A percentile compares a stretch with the other conserved stretches of the same genome.
phyloP scores from a whole-genome alignment of 371 early-diverging fungal species.

The Mucor mucedo region DNA sequence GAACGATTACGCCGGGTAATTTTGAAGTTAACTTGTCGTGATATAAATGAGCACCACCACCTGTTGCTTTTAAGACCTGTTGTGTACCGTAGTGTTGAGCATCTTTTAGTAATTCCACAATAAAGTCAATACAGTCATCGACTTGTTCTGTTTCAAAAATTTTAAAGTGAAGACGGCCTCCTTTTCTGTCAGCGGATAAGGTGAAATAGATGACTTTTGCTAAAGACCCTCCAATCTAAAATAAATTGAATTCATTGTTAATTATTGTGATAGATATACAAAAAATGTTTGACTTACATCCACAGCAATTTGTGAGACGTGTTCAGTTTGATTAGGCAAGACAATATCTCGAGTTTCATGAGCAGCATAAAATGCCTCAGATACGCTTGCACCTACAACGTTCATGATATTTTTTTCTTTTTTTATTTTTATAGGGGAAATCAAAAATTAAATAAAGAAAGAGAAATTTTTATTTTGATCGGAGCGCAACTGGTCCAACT shows the following conservation, averaged over 20 bases:
- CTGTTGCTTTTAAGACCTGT: constrained; percentile 75
- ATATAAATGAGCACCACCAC: constrained; percentile 83
- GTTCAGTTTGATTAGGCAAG: constrained; percentile 84
- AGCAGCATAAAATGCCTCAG: constrained; percentile 62
- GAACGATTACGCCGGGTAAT: constrained; percentile 64
- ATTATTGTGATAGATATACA: not conserved
- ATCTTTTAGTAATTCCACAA: constrained; percentile 68
- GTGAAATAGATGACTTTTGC: constrained; percentile 94
- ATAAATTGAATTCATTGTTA: no score
- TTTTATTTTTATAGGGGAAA: not conserved
- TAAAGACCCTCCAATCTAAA: constrained; percentile 88
- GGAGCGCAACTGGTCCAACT: constrained; percentile 7
- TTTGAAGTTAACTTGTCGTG: constrained; percentile 56
- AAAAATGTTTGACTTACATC: constrained; percentile 60
- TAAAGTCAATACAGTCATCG: constrained; percentile 86
- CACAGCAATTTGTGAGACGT: constrained; percentile 89
- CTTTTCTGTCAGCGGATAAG: constrained; percentile 55
- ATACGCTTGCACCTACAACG: constrained; percentile 66
- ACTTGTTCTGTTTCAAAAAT: constrained; percentile 94
- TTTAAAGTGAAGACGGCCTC: constrained; percentile 91
- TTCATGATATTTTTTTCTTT: constrained; percentile 50
- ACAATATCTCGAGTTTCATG: constrained; percentile 77
- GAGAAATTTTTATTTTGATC: constrained; percentile 1
- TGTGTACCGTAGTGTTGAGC: constrained; percentile 33
- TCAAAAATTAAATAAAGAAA: not conserved